These are phyloP conservation scores for Anthoceros angustus DNA, from an alignment of 225 moss, liverwort and hornwort genomes.

Conservation along the genomic window DNA sequence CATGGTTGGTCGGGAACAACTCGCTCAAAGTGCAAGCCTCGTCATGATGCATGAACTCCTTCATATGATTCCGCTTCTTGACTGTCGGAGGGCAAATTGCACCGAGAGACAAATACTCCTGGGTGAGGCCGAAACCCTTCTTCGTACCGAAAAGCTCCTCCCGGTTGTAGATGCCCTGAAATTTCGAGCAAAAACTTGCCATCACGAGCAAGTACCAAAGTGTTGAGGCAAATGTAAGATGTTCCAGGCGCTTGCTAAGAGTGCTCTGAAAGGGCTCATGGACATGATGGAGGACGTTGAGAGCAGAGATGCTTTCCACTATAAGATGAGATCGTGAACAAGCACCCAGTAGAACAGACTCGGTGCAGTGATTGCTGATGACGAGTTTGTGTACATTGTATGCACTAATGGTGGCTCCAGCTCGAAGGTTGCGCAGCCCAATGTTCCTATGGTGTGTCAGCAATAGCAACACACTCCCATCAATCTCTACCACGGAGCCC, in stretches of 20 bases:
- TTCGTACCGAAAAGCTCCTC: conserved; percentile 49
- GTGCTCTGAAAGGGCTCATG: conserved; percentile 27
- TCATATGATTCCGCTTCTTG: conserved; percentile 49
- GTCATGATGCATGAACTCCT: conserved; percentile 50
- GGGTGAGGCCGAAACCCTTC: conserved; percentile 59
- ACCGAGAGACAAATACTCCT: conserved; percentile 18
- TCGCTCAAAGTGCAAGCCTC: conserved; percentile 34
- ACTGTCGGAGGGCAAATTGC: conserved; percentile 23
- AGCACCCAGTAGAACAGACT: conserved; percentile 52
- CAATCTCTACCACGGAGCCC: conserved; percentile 52
- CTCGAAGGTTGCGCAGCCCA: conserved; percentile 50
- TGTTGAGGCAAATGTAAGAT: conserved; percentile 46
- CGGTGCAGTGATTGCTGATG: conserved; percentile 32
- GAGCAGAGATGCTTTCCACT: conserved; percentile 41
- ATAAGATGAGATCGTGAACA: conserved; percentile 52
- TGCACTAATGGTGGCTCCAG: conserved; percentile 55
- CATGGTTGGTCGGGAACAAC: conserved; percentile 11
- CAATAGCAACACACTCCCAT: conserved; percentile 63
- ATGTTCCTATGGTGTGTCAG: conserved; percentile 43
- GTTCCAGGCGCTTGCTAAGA: conserved; percentile 41
- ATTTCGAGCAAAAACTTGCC: conserved; percentile 43
- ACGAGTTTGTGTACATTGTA: conserved; percentile 39
- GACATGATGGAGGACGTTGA: conserved; percentile 22
- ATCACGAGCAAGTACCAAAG: conserved; percentile 60
- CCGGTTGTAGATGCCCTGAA: conserved; percentile 36